Evolutionary conservation across 2,329 filamentous ascomycete genomes (phyloP), one percentile per base, ranked within the genome.

Genomic region (Shiraia sp.): DNA sequence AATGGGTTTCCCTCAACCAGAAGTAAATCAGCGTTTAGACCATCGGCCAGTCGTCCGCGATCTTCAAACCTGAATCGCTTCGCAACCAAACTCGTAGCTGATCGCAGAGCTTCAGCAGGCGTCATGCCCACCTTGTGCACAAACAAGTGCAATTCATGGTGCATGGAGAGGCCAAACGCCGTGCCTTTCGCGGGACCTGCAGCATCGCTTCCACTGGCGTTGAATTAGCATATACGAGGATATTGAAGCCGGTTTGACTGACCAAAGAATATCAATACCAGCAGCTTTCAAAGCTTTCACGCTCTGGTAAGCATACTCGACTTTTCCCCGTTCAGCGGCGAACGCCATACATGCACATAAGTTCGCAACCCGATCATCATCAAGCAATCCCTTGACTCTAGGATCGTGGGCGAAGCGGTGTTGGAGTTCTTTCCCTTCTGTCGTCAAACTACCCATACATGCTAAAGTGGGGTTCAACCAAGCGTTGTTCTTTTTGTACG

Each of bases 1-100:
- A 73, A 37, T 13, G 71, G 70, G 52, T 76, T 71, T 0, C 73
- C 73, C 42, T 75, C 68, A 0, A 76, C 70, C 9, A 75, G 58
- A 22, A 75, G 29, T 27, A 76, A 39, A 59, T 75, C 73, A 6
- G 73, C 73, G 34, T 66, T 68, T 36, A 70, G 30, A 0, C 72
- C 73, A 19, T 63, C 55, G n/a, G 57, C 61, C 31, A 75, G 51
- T n/a, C 54, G 43, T 3, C 72, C 73, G 0, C 73, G 62, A 48
- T 75, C 73, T 0, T 31, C 4, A 32, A 75, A 74, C 15, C 60
- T 57, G 51, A 75, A 75, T 10, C 71, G 48, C 25, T 57, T 53
- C 8, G 73, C 72, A 2, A 63, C 56, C n/a, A 72, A 16, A 26
- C 62, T 68, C 1, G 73, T 75, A 3, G 73, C 73, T 7, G 69